phyloP scores from a whole-genome alignment of 2,329 filamentous ascomycete genomes.

The Exophiala xenobiotica region DNA sequence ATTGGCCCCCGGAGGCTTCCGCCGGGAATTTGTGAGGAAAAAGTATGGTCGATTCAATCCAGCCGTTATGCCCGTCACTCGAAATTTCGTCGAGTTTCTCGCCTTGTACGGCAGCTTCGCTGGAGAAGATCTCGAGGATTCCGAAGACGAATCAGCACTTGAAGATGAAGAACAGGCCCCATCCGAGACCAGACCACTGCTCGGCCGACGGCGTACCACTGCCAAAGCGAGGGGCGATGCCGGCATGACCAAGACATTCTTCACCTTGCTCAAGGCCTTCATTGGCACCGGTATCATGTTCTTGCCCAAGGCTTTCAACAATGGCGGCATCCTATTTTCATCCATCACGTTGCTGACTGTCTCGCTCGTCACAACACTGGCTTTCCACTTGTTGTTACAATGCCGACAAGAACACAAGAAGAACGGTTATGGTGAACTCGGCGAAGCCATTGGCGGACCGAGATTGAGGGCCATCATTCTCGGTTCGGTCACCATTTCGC shows the following conservation, averaged over 20 bases:
- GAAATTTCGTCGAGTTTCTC: conserved; percentile 72
- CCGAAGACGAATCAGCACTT: conserved; percentile 56
- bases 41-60: conserved; percentile 28
- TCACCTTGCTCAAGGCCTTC: conserved; percentile 75
- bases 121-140: conserved; percentile 64
- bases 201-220: conserved; percentile 54
- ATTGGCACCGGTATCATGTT: conserved; percentile 82
- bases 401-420: conserved; percentile 61
- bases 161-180: conserved; percentile 50
- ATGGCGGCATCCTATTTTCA: conserved; percentile 74
- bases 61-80: conserved; percentile 53
- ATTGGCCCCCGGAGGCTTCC: conserved; percentile 54
- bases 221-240: conserved; percentile 56
- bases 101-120: conserved; percentile 75
- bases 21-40: conserved; percentile 50
- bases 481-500: conserved; percentile 68
- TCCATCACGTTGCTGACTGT: conserved; percentile 66
- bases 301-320: conserved; percentile 74
- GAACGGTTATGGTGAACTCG: conserved; percentile 73
- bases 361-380: conserved; percentile 65
- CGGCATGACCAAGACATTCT: conserved; percentile 70
- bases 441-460: conserved; percentile 63
- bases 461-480: conserved; percentile 66
- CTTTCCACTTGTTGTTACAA: conserved; percentile 69
- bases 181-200: conserved; percentile 60